phyloP scores from a whole-genome alignment of 2,329 filamentous ascomycete genomes.

The Trichothecium roseum region DNA sequence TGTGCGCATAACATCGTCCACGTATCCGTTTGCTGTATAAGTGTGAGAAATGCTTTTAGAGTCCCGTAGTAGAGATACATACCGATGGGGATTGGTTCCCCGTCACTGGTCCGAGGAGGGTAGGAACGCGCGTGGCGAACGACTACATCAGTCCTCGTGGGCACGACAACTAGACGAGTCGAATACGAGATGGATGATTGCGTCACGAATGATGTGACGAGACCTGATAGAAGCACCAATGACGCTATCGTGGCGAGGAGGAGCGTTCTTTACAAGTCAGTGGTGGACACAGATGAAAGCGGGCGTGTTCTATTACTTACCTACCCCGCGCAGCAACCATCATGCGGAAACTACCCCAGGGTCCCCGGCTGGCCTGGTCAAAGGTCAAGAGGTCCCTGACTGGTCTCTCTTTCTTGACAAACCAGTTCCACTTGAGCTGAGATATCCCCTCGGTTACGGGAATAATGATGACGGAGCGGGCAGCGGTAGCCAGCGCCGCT shows the following conservation, averaged over 20 bases:
- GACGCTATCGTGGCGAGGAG: conserved; percentile 1
- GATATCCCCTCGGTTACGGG: conserved; percentile 14
- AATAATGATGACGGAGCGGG: conserved; percentile 12
- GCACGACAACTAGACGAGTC: conserved; percentile 1
- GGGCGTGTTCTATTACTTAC: no score
- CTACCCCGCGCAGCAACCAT: not conserved
- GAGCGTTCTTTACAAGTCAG: no score
- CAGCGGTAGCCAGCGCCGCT: conserved; percentile 14
- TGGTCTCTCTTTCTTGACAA: conserved; percentile 4
- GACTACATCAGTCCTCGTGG: not conserved
- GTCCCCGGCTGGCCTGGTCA: conserved; percentile 9
- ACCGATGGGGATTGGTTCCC: not conserved
- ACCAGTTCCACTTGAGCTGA: conserved; percentile 11
- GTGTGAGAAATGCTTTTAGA: not conserved
- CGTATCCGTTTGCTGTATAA: not conserved
- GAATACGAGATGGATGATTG: conserved; percentile 7
- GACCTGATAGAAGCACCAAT: conserved; percentile 5
- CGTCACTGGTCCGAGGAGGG: not conserved
- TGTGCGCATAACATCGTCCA: not conserved
- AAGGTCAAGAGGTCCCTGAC: conserved; percentile 7
- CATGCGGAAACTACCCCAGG: conserved; percentile 6
- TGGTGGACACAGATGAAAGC: no score
- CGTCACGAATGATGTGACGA: conserved; percentile 8
- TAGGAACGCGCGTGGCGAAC: not conserved
- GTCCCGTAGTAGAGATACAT: no score